A percentile compares a stretch with the other conserved stretches of the same genome.
Conservation (phyloP, 768 basidiomycete genomes). For the Mycena olivaceomarginata region DNA sequence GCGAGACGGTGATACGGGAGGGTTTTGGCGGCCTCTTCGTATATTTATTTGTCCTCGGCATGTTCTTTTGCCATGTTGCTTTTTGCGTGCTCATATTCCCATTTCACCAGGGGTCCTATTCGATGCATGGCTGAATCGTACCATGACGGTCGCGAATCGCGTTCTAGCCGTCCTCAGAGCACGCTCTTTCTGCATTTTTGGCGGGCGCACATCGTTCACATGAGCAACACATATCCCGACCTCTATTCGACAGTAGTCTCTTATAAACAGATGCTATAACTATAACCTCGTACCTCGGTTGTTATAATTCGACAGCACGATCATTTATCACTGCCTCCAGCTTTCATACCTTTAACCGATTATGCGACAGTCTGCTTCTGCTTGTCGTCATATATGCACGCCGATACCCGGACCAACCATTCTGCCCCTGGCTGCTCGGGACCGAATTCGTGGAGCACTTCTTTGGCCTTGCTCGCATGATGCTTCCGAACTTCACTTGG, state of each 20-base stretch:
- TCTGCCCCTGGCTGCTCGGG: constrained; percentile 49
- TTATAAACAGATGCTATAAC: no score
- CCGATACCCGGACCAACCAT: constrained; percentile 47
- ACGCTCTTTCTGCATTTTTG: constrained; percentile 49
- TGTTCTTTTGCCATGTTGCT: background rate
- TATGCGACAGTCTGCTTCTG: constrained; percentile 50
- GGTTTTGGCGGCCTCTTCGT: constrained; percentile 50
- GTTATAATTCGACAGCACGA: constrained; percentile 30
- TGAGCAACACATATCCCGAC: constrained; percentile 45
- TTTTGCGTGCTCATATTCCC: background rate
- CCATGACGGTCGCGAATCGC: constrained; percentile 41
- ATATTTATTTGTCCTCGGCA: constrained; percentile 50
- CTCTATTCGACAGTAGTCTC: no score
- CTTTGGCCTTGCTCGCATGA: constrained; percentile 50
- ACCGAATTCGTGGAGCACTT: constrained; percentile 54
- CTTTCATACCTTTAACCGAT: constrained; percentile 52
- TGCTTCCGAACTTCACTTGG: constrained; percentile 54
- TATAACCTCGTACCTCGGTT: no score
- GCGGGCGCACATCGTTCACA: constrained; percentile 37
- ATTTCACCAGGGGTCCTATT: constrained; percentile 42
- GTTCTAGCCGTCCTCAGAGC: constrained; percentile 44
- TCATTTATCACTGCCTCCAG: constrained; percentile 50
- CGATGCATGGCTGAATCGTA: constrained; percentile 50
- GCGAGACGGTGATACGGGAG: constrained; percentile 11
- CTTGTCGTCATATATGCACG: constrained; percentile 44